These are phyloP conservation scores for Pythium sp. DNA, from an alignment of 352 stramenopile genomes.

Conservation along the genomic window DNA sequence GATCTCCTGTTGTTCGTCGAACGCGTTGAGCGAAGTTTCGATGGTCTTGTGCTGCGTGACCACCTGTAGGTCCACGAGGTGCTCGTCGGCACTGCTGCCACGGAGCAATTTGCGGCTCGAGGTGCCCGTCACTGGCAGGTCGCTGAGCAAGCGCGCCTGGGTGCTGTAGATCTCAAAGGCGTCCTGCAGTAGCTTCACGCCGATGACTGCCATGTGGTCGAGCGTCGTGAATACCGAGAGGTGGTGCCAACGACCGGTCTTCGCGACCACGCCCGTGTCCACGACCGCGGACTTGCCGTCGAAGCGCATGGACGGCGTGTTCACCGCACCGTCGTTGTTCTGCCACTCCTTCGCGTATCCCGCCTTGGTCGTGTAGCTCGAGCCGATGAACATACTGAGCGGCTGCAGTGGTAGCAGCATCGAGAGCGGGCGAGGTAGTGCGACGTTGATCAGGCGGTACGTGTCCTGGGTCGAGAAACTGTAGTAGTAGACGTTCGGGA, in stretches of 20 bases:
- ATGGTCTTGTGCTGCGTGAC: slow-evolving; percentile 5
- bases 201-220: slow-evolving; percentile 17
- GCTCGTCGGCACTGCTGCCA: not conserved
- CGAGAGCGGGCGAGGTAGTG: slow-evolving; percentile 14
- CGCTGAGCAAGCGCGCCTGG: slow-evolving; percentile 9
- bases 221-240: slow-evolving; percentile 12
- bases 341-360: slow-evolving; percentile 8
- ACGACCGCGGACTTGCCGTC: slow-evolving; percentile 21
- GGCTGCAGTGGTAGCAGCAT: slow-evolving; percentile 3
- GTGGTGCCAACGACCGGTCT: slow-evolving; percentile 26
- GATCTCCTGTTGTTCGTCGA: slow-evolving; percentile 5
- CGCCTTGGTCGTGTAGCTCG: slow-evolving; percentile 5
- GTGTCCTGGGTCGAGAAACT: slow-evolving; percentile 28
- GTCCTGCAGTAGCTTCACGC: slow-evolving; percentile 15
- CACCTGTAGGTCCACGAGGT: not conserved
- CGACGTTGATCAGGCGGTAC: slow-evolving; percentile 23
- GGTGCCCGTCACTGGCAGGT: not conserved
- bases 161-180: slow-evolving; percentile 17
- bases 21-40: slow-evolving; percentile 3
- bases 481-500: slow-evolving; percentile 34
- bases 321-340: slow-evolving; percentile 19
- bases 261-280: slow-evolving; percentile 14
- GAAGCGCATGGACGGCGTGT: slow-evolving; percentile 21
- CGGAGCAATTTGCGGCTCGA: slow-evolving; percentile 8
- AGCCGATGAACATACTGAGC: slow-evolving; percentile 1